Evolutionary conservation across 2,329 filamentous ascomycete species (phyloP).

Genomic region (Fusarium mexicanum): DNA sequence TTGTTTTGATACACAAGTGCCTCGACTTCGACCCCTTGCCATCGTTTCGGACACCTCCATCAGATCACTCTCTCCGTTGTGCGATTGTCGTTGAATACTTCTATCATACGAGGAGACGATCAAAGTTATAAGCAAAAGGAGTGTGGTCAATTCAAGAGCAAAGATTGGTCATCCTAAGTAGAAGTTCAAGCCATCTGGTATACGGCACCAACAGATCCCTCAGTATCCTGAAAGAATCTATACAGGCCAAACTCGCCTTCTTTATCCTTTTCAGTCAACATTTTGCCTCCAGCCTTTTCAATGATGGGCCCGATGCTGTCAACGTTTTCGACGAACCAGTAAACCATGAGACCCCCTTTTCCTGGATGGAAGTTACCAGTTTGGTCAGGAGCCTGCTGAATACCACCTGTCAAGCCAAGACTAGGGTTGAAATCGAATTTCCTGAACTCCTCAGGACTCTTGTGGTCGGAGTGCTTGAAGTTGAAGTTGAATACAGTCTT

Average conservation of each 20-base stretch:
- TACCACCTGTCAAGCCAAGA: slow-evolving; percentile 43
- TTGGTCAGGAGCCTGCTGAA: slow-evolving; percentile 41
- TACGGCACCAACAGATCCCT: slow-evolving; percentile 45
- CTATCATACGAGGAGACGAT: not conserved
- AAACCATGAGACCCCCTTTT: slow-evolving; percentile 42
- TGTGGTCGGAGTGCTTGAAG: slow-evolving; percentile 30
- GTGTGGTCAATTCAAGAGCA: not conserved
- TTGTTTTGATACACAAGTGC: not conserved
- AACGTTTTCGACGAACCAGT: slow-evolving; percentile 47
- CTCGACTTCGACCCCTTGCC: not conserved
- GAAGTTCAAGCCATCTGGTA: slow-evolving; percentile 40
- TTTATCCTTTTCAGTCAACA: slow-evolving; percentile 42
- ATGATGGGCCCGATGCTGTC: slow-evolving; percentile 39
- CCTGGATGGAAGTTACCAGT: slow-evolving; percentile 40
- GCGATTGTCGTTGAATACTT: not conserved
- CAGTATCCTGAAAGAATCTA: slow-evolving; percentile 47
- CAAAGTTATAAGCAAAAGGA: not conserved
- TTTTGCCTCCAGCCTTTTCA: slow-evolving; percentile 43
- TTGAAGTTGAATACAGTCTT: slow-evolving; percentile 43
- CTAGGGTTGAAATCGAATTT: slow-evolving; percentile 46
- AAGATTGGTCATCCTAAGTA: not conserved
- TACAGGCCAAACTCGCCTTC: slow-evolving; percentile 43
- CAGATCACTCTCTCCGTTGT: not conserved
- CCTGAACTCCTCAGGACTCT: slow-evolving; percentile 21
- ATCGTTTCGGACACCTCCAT: not conserved